Percentiles rank a stretch among this genome's conserved stretches.
These are phyloP conservation scores for Solanum phureja DNA, from an alignment of 257 asterid species.

Conservation along the genomic window DNA sequence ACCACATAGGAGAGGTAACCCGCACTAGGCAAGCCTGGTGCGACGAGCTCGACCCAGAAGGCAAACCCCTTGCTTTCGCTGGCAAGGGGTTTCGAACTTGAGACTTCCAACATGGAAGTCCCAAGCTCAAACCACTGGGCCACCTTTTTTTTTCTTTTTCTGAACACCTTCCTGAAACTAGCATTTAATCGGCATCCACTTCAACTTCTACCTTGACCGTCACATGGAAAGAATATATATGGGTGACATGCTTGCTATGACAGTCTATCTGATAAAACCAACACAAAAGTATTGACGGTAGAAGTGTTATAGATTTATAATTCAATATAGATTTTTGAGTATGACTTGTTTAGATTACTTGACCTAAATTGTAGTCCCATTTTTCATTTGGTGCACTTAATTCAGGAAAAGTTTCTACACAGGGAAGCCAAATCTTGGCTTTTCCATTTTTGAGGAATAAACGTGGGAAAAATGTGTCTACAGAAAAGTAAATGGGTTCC, in stretches of 20 bases:
- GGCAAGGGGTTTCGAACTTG: too few relatives aligned
- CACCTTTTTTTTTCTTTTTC: neutral
- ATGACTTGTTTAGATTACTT: neutral
- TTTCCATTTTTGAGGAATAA: neutral
- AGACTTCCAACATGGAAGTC: too few relatives aligned
- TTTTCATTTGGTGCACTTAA: neutral
- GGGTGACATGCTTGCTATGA: neutral
- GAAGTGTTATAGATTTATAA: neutral
- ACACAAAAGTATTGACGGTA: neutral
- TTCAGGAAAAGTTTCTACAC: neutral
- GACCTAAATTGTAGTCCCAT: neutral
- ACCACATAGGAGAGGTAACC: too few relatives aligned
- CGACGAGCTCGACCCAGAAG: too few relatives aligned
- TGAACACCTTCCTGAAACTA: neutral
- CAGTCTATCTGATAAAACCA: neutral
- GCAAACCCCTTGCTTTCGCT: too few relatives aligned
- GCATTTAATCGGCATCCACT: neutral
- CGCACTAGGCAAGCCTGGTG: too few relatives aligned
- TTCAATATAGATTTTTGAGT: neutral
- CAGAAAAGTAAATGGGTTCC: neutral
- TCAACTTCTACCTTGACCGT: neutral
- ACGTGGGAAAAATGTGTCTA: neutral
- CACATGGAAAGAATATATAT: neutral
- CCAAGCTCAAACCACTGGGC: too few relatives aligned
- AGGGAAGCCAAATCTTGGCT: neutral